Base-by-base conservation (phyloP, 495 filamentous ascomycete species). In the Lepraria neglecta region DNA sequence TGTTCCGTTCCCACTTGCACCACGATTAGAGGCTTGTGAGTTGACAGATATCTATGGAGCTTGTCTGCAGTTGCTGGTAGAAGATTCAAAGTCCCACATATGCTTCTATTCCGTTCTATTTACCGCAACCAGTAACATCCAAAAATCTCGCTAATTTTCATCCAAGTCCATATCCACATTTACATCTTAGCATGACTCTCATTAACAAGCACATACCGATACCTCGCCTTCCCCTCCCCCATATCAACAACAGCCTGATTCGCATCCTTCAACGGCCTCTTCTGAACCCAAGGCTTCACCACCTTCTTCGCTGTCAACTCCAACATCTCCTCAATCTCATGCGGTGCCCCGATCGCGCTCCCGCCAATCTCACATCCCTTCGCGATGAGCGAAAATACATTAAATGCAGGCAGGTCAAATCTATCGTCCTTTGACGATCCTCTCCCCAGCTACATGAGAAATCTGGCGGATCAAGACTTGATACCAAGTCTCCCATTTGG, bases 271-370 rank as follows among this genome's bases (percentile, higher is more conserved):
- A 97, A 80, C 14, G 82, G 77, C 60, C 85, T 76, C 69, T 79
- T 77, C 71, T 90, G 70, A 53, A 95, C 76, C 88, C 88, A 92
- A 4, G 88, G 80, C 69, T 85, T 80, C 50, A 96, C 78, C 5
- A 79, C 77, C 76, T 92, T 88, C 65, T 89, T 81, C 3, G 77
- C 90, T 12, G 88, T 90, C 63, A 96, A 74, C 56, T 82, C 64
- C 69, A 96, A 68, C 92, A 97, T 95, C 69, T 86, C 82, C 60
- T 82, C 70, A 67, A 95, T 91, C 73, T 94, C 87, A 31, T 68
- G 70, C 0, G 89, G 87, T 3, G 82, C 77, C 2, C 91, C 91
- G 67, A 94, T 94, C 66, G 80, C 72, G 31, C 82, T 86, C 2
- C 91, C 92, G 0, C 82, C 86, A 27, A 96, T 73, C 72, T 84